Conservation (phyloP, 129 eudicot species). For the Escallonia herrerae region DNA sequence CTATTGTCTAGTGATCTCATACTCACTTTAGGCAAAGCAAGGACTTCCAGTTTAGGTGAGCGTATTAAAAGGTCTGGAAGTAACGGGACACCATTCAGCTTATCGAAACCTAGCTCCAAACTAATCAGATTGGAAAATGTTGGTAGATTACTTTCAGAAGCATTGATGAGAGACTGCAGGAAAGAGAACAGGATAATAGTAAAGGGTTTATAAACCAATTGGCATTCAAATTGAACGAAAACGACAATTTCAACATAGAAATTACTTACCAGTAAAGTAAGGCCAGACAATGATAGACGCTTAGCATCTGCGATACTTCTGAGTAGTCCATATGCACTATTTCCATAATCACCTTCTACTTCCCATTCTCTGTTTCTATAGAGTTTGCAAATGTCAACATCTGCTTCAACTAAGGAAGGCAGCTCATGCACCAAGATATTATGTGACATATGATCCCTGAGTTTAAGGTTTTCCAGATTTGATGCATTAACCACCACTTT, state of each 20-base stretch:
- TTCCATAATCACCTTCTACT: neutral
- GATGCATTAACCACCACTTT: neutral
- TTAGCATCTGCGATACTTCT: neutral
- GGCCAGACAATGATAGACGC: neutral
- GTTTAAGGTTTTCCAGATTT: constrained; percentile 1
- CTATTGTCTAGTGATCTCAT: no score
- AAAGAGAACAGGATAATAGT: neutral
- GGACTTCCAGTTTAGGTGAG: constrained; percentile 3
- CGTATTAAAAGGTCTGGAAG: neutral
- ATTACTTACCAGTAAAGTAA: neutral
- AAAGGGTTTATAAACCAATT: neutral
- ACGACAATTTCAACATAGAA: neutral
- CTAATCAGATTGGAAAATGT: constrained; percentile 1
- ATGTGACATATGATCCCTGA: neutral
- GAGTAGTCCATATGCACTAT: neutral
- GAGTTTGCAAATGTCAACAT: no score
- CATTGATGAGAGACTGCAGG: neutral
- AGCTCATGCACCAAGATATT: neutral
- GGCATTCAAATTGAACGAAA: neutral
- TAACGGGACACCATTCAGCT: neutral
- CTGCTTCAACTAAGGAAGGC: neutral
- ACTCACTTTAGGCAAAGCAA: neutral
- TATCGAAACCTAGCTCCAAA: neutral
- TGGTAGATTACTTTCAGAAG: neutral
- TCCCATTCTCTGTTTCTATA: no score